These are phyloP conservation scores for Rhododendron ferrugineum DNA, from an alignment of 148 eudicot genomes.

Conservation along the genomic window DNA sequence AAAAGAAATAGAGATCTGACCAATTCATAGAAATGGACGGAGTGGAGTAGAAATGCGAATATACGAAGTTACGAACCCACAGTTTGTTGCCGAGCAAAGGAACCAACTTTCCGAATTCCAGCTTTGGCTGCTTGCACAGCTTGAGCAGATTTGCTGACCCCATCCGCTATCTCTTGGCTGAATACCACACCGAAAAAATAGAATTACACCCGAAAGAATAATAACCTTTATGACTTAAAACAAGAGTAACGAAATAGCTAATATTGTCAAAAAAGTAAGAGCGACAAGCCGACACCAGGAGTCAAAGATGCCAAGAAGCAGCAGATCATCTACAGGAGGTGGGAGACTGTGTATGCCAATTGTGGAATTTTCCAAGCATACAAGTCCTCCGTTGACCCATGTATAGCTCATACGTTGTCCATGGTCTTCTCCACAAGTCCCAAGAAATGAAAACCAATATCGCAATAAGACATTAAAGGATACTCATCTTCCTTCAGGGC, in stretches of 20 bases:
- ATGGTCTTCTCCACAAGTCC: background rate
- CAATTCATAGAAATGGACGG: background rate
- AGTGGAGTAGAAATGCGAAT: background rate
- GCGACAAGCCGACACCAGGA: no score
- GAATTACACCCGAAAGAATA: background rate
- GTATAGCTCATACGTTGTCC: background rate
- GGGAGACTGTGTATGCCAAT: background rate
- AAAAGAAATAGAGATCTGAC: background rate
- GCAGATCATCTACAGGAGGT: background rate
- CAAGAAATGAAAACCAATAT: background rate
- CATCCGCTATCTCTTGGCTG: constrained; percentile 89
- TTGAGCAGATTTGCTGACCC: constrained; percentile 82
- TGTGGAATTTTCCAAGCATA: background rate
- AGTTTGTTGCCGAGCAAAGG: constrained; percentile 70
- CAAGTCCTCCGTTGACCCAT: background rate
- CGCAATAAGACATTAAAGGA: background rate
- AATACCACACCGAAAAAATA: constrained; percentile 10
- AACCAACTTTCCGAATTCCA: constrained; percentile 72
- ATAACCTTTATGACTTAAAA: background rate
- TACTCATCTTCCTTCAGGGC: background rate
- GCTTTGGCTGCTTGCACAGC: constrained; percentile 89
- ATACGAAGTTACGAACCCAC: constrained; percentile 63
- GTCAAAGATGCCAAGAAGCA: background rate
- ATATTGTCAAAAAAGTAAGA: background rate
- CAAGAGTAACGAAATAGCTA: background rate